Conservation (phyloP, 2,329 filamentous ascomycete genomes). For the Aspergillus fijiensis region DNA sequence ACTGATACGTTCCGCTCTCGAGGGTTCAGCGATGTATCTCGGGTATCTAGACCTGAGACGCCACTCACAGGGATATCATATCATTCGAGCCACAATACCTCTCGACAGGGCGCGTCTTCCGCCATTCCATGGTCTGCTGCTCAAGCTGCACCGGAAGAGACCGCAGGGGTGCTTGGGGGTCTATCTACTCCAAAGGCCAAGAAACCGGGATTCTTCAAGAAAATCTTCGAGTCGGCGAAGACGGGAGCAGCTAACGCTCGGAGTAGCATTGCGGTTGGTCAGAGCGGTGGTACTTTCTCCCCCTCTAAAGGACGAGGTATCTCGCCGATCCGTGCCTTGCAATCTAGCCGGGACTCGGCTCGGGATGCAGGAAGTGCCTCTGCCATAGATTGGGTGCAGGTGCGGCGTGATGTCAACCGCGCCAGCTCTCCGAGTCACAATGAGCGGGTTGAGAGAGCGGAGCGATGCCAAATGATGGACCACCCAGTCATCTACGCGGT, state of each 20-base stretch:
- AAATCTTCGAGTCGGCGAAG: constrained; percentile 90
- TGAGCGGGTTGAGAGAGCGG: constrained; percentile 78
- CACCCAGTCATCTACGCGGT: constrained; percentile 84
- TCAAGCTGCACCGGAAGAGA: constrained; percentile 57
- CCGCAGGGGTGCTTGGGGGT: constrained; percentile 71
- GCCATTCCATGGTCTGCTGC: constrained; percentile 58
- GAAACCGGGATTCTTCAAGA: constrained; percentile 90
- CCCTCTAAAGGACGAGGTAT: constrained; percentile 54
- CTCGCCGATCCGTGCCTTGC: constrained; percentile 34
- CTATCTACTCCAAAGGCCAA: constrained; percentile 72
- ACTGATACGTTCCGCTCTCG: constrained; percentile 41
- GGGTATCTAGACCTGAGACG: constrained; percentile 48
- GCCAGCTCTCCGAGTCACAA: constrained; percentile 91
- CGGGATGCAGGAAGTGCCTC: constrained; percentile 67
- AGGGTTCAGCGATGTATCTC: constrained; percentile 40
- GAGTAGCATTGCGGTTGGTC: constrained; percentile 73
- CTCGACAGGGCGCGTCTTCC: constrained; percentile 59
- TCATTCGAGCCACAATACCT: constrained; percentile 77
- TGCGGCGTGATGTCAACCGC: constrained; percentile 90
- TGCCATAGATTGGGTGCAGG: constrained; percentile 88
- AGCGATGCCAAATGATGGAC: constrained; percentile 93
- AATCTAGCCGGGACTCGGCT: constrained; percentile 51
- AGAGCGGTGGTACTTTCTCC: constrained; percentile 44
- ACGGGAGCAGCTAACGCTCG: constrained; percentile 87
- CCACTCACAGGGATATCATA: constrained; percentile 78